Evolutionary conservation across 2,329 filamentous ascomycete species (phyloP), one percentile per base, ranked within the genome.

Genomic region (Botryotinia calthae): DNA sequence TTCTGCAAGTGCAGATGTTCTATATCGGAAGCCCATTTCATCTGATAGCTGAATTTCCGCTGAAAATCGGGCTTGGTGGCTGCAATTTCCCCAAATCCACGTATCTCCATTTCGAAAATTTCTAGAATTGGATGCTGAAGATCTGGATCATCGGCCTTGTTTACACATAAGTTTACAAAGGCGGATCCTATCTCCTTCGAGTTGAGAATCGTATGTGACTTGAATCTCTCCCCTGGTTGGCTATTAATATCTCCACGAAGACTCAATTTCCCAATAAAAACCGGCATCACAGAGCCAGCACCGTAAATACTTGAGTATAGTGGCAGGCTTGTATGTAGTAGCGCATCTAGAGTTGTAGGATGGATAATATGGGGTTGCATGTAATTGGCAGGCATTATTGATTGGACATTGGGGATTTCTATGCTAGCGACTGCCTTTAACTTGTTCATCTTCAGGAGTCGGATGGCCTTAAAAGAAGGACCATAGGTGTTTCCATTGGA

Each of bases 261-360:
- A 34, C 20, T 44, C 3, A 66, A n/a, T 31, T 48, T 31, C 4
- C 46, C n/a, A 48, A 66, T 66, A 12, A 28, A 66, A 12, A 48
- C 28, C 12, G 63, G 63, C 28, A 66, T 46, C 51, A 54, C 51
- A 54, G 51, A 54, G 25, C 51, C 51, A 1, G 20, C 59, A 62
- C 59, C 59, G 2, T n/a, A 22, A 22, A 28, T 37, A n/a, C 22
- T 40, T 22, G 59, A 34, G 37, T 31, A 62, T 40, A 62, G 59
- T 34, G 59, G 59, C 9, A 54, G 51, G 12, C 51, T 54, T 37
- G 62, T 64, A 54, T 67, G 64, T 22, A 67, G n/a, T 4, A 48
- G 18, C 14, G 64, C 31, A 44, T 89, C 88, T 22, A 89, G 81
- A 0, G 87, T 88, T 6, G 86, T 84, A 0, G 88, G 87, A 74